A percentile compares a stretch with the other conserved stretches of the same genome.
phyloP scores from a whole-genome alignment of 2,329 filamentous ascomycete species.

The Clonostachys byssicola region DNA sequence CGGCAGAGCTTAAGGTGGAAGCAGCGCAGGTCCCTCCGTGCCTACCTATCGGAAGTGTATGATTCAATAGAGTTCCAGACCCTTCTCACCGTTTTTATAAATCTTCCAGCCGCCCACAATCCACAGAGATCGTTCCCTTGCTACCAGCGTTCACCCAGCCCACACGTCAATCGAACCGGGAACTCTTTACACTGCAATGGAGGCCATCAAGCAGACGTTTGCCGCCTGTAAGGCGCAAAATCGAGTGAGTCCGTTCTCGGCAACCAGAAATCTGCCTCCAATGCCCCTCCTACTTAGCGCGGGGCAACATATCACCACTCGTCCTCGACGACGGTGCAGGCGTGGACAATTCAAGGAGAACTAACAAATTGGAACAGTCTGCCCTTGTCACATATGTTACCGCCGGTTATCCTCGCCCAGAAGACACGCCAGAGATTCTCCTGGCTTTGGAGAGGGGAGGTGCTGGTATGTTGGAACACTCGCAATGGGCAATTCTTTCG shows the following conservation, averaged over 20 bases:
- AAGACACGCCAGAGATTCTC: conserved; percentile 78
- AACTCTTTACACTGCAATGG: conserved; percentile 34
- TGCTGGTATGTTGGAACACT: conserved; percentile 55
- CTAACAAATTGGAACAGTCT: conserved; percentile 41
- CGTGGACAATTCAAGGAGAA: conserved; percentile 5
- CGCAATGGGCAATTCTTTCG: neutral
- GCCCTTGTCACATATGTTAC: conserved; percentile 96
- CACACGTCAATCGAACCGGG: too few species aligned
- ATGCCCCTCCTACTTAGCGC: neutral
- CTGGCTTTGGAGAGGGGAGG: conserved; percentile 90
- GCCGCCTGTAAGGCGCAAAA: conserved; percentile 55
- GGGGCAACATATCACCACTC: conserved; percentile 6
- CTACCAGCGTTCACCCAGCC: too few species aligned
- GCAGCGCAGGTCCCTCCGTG: too few species aligned
- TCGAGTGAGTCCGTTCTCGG: conserved; percentile 35
- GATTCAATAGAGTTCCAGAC: too few species aligned
- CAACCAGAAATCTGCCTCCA: conserved; percentile 3
- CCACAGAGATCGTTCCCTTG: too few species aligned
- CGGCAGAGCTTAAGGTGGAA: too few species aligned
- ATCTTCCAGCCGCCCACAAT: too few species aligned
- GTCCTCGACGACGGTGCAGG: neutral
- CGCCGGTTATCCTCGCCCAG: conserved; percentile 81
- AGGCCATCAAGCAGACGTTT: conserved; percentile 55
- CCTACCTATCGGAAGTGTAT: too few species aligned
- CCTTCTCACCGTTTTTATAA: too few species aligned